phyloP scores from a whole-genome alignment of 352 stramenopile genomes.

The Globisporangium viniferum region DNA sequence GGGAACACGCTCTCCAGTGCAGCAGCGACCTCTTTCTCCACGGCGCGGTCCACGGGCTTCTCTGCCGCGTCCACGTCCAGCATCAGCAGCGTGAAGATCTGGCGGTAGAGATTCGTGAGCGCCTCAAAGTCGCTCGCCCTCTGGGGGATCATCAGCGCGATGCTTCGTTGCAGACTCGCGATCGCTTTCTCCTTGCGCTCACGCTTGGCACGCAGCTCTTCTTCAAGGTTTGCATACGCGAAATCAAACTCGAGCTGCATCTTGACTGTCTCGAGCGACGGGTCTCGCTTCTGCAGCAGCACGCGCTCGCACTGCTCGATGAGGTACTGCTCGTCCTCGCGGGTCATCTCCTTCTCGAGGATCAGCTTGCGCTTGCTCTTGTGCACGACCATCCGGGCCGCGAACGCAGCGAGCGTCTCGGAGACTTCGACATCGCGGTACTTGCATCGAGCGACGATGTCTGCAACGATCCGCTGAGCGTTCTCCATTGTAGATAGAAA shows the following conservation, averaged over 20 bases:
- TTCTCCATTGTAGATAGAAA: slow-evolving; percentile 39
- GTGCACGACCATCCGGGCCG: slow-evolving; percentile 67
- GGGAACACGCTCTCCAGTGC: slow-evolving; percentile 95
- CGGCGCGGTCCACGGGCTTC: slow-evolving; percentile 52
- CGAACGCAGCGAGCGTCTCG: slow-evolving; percentile 87
- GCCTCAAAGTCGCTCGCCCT: slow-evolving; percentile 88
- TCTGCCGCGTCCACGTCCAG: slow-evolving; percentile 47
- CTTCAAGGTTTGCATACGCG: slow-evolving; percentile 84
- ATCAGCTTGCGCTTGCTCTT: slow-evolving; percentile 59
- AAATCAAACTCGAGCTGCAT: slow-evolving; percentile 95
- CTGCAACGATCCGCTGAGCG: slow-evolving; percentile 57
- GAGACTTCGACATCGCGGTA: slow-evolving; percentile 79
- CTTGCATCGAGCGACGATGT: slow-evolving; percentile 72
- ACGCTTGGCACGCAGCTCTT: slow-evolving; percentile 56
- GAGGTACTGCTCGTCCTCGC: slow-evolving; percentile 72
- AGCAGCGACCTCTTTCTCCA: slow-evolving; percentile 86
- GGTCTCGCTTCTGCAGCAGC: slow-evolving; percentile 74
- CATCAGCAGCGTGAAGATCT: slow-evolving; percentile 85
- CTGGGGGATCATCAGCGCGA: slow-evolving; percentile 72
- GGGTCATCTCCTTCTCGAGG: slow-evolving; percentile 69
- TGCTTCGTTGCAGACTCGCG: slow-evolving; percentile 63
- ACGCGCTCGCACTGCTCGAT: slow-evolving; percentile 73
- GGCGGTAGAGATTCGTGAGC: slow-evolving; percentile 89
- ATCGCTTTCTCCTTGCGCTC: slow-evolving; percentile 60
- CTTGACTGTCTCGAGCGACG: slow-evolving; percentile 90